Percentiles rank a stretch among this genome's conserved stretches.
These are phyloP conservation scores for Fusarium guadeloupense DNA, from an alignment of 2,329 filamentous ascomycete genomes.

Conservation along the genomic window DNA sequence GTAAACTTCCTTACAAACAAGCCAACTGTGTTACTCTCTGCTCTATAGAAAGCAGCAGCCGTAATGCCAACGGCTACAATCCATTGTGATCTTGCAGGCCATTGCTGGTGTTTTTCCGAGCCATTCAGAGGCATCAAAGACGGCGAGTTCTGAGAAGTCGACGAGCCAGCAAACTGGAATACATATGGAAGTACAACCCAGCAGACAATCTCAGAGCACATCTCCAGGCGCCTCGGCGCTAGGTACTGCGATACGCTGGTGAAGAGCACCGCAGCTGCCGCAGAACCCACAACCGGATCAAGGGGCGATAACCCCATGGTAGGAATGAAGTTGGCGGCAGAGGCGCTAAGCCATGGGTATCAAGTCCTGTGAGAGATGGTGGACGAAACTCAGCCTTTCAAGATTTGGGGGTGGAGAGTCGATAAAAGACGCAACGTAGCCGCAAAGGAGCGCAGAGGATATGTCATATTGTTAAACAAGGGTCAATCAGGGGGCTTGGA, in stretches of 20 bases:
- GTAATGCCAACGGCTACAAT: constrained; percentile 7
- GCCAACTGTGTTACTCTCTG: constrained; percentile 13
- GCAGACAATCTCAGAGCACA: constrained; percentile 47
- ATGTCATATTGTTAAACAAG: not conserved
- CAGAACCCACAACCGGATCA: constrained; percentile 3
- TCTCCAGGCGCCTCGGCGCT: constrained; percentile 36
- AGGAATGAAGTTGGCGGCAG: not conserved
- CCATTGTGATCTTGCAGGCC: constrained; percentile 14
- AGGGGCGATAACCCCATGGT: not conserved
- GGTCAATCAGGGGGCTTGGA: not conserved
- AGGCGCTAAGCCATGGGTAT: not conserved
- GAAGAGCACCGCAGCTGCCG: constrained; percentile 40
- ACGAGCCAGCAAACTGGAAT: constrained; percentile 2
- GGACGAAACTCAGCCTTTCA: not conserved
- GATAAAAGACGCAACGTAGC: not conserved
- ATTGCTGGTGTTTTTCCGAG: not conserved
- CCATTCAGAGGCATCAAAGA: not conserved
- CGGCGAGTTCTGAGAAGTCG: fast-evolving
- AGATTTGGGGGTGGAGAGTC: not conserved
- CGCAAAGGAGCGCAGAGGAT: not conserved
- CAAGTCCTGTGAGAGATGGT: not conserved
- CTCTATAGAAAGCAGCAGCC: constrained; percentile 20
- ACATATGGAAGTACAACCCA: constrained; percentile 46
- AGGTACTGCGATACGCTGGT: constrained; percentile 34
- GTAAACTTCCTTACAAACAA: not conserved